Conservation (phyloP, 139 green algal genomes). For the Picochlorum sp. region DNA sequence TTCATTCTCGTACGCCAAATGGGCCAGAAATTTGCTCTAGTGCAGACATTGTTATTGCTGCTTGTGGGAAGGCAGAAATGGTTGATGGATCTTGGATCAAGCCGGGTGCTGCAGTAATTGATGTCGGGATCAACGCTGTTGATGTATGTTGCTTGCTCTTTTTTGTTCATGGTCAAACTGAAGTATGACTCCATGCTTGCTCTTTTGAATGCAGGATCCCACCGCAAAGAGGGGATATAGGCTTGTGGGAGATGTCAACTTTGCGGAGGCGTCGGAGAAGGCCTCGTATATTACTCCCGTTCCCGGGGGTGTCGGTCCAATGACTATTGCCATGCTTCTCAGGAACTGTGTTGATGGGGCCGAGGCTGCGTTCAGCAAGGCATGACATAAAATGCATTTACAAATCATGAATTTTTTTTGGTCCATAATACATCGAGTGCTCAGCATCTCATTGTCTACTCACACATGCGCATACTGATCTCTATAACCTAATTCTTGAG, state of each 20-base stretch:
- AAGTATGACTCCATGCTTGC: not conserved
- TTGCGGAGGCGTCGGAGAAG: conserved; percentile 47
- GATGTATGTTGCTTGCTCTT: conserved; percentile 14
- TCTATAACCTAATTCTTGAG: not conserved
- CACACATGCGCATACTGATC: no score
- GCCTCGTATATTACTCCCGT: conserved; percentile 70
- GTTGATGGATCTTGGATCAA: conserved; percentile 74
- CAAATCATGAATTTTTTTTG: not conserved
- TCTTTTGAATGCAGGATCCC: conserved; percentile 13
- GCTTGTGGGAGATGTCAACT: conserved; percentile 76
- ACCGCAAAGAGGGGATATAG: conserved; percentile 49
- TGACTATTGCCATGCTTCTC: conserved; percentile 87
- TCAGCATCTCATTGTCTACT: no score
- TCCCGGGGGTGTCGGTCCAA: conserved; percentile 82
- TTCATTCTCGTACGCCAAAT: conserved; percentile 47
- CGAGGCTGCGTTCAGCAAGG: not conserved
- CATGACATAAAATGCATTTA: conserved; percentile 3
- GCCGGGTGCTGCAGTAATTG: conserved; percentile 53
- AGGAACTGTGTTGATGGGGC: conserved; percentile 58
- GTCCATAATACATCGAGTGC: no score
- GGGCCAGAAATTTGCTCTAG: conserved; percentile 52
- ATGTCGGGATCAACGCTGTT: conserved; percentile 67
- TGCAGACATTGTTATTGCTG: conserved; percentile 95
- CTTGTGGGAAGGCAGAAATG: conserved; percentile 77
- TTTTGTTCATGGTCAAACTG: not conserved